These are phyloP conservation scores for Hansenula sp. DNA, from an alignment of 1,139 yeast species.

Conservation along the genomic window DNA sequence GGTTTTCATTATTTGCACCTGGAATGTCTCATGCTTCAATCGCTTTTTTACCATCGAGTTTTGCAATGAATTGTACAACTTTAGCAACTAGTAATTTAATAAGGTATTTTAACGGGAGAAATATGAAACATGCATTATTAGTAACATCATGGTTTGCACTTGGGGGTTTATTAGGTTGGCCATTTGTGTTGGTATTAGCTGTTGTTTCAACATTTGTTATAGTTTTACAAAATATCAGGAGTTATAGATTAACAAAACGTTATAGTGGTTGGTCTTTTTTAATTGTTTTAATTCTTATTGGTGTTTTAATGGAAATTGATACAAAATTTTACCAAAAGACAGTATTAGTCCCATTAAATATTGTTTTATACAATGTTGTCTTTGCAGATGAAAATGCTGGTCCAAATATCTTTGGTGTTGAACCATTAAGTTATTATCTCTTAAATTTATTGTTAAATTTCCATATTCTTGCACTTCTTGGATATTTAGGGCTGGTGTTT, in stretches of 20 bases:
- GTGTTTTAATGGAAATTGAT: slow-evolving; percentile 47
- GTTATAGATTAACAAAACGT: slow-evolving; percentile 10
- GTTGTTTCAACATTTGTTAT: slow-evolving; percentile 49
- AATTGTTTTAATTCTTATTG: slow-evolving; percentile 28
- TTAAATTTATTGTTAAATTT: slow-evolving; percentile 71
- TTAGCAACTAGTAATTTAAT: slow-evolving; percentile 43
- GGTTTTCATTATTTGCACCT: slow-evolving; percentile 58
- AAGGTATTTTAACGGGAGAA: slow-evolving; percentile 12
- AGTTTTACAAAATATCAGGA: slow-evolving; percentile 14
- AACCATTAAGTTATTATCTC: slow-evolving; percentile 74
- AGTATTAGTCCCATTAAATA: slow-evolving; percentile 74
- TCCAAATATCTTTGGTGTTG: slow-evolving; percentile 88
- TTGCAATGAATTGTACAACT: slow-evolving; percentile 68
- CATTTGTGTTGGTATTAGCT: slow-evolving; percentile 69
- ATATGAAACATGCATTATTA: slow-evolving; percentile 26
- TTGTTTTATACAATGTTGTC: slow-evolving; percentile 78
- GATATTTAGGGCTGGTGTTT: slow-evolving; percentile 34
- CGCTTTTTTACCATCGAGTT: slow-evolving; percentile 79
- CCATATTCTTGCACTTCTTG: slow-evolving; percentile 50
- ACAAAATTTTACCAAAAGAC: slow-evolving; percentile 58
- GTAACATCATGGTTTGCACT: slow-evolving; percentile 50
- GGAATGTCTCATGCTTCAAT: slow-evolving; percentile 87
- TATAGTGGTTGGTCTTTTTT: slow-evolving; percentile 23
- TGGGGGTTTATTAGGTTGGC: slow-evolving; percentile 90
- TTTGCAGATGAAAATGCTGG: slow-evolving; percentile 67